These are phyloP conservation scores for Colletotrichum sidae DNA, from an alignment of 2,329 filamentous ascomycete genomes.

Conservation along the genomic window DNA sequence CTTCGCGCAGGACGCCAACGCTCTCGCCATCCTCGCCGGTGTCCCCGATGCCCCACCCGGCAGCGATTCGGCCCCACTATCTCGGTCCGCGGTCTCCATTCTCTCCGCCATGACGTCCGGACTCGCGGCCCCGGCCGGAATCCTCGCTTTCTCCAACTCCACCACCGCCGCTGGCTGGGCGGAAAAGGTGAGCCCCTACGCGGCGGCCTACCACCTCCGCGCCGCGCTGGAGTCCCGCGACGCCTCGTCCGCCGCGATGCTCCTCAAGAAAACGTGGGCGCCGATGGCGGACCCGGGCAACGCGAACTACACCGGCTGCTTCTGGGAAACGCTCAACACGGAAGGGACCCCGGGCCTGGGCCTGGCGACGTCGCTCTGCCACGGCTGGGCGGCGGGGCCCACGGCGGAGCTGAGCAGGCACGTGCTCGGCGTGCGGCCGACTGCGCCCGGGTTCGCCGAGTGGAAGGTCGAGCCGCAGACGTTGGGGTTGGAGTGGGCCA, in stretches of 20 bases:
- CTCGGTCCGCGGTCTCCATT: conserved; percentile 4
- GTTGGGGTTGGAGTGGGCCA: conserved; percentile 39
- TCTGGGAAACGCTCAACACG: conserved; percentile 45
- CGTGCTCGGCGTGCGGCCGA: conserved; percentile 41
- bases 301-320: conserved; percentile 44
- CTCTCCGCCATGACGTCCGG: conserved; percentile 28
- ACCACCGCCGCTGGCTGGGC: conserved; percentile 36
- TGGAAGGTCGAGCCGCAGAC: conserved; percentile 39
- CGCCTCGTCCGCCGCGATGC: conserved; percentile 15
- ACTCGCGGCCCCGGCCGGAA: background rate
- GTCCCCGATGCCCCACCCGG: conserved; percentile 32
- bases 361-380: conserved; percentile 45
- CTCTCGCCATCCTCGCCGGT: conserved; percentile 46
- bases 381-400: conserved; percentile 48
- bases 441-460: conserved; percentile 39
- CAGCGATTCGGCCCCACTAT: background rate
- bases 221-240: conserved; percentile 41
- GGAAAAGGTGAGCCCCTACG: conserved; percentile 42
- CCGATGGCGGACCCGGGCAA: conserved; percentile 43
- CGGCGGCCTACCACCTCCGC: conserved; percentile 46
- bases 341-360: conserved; percentile 43
- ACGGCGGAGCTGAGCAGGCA: conserved; percentile 45
- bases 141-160: conserved; percentile 38
- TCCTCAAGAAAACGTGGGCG: conserved; percentile 41
- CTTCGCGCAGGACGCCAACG: conserved; percentile 47